Evolutionary conservation across 768 basidiomycete species (phyloP), one percentile per base, ranked within the genome.

Genomic region (Flagelloscypha sp.): DNA sequence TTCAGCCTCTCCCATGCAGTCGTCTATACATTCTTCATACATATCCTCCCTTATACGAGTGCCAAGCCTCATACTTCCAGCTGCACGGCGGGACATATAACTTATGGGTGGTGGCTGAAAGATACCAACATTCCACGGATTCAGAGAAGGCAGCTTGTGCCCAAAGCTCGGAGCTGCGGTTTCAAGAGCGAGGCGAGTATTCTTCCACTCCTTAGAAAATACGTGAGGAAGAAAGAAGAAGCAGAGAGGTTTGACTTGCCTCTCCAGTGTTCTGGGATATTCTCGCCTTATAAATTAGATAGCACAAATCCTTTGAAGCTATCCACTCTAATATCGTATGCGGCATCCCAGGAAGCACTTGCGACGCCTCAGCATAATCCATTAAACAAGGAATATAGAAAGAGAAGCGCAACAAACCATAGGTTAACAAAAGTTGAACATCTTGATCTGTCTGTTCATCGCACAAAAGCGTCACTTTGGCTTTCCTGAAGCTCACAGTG

Each of bases 201-300:
- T 58, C 1, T 49, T 48, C 67, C 66, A 72, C 27, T 59, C 54
- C 62, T 69, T 33, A 8, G 7, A 11, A 5, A 24, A 22, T 18
- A n/a, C n/a, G n/a, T n/a, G n/a, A 13, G 19, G 27, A 34, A 16
- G 34, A 22, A 18, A 5, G 7, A 11, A 10, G 5, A 21, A n/a
- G 24, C 7, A 21, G 19, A 3, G 10, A 10, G 13, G 18, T 13
- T 16, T 32, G 4, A 18, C 51, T 13, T 35, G 59, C 66, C 51
- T 71, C 67, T 21, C 66, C 66, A 6, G 66, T 68, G 28, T 42
- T 54, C 36, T 69, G 68, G 0, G 46, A 54, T 31, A 68, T 62
- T 2, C 49, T 48, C 0, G 58, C 66, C 42, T 66, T 67, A 47
- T 69, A 69, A 4, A 56, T 53, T 15, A 69, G 35, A 2, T 42